phyloP scores from a whole-genome alignment of 1,284 basidiomycete species.

The Amylostereum areolatum region DNA sequence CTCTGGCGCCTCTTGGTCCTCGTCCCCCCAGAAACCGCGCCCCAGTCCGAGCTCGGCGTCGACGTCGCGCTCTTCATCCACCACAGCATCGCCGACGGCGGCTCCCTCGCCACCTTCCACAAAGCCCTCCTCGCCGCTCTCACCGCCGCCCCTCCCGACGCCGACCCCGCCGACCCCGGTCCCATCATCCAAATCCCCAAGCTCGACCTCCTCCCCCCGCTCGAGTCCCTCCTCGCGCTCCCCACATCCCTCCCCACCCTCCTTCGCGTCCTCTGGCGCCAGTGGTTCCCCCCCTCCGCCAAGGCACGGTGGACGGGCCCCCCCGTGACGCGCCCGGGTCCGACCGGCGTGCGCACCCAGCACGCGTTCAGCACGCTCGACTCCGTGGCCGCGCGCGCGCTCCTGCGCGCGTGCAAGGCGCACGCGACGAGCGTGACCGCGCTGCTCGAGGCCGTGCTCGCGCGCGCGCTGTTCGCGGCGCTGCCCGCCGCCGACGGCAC shows the following conservation, averaged over 20 bases:
- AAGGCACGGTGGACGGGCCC: no score
- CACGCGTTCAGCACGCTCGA: no score
- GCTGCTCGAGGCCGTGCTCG: no score
- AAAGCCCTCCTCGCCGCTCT: slow-evolving; percentile 2
- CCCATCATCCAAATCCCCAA: slow-evolving; percentile 2
- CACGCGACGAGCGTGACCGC: no score
- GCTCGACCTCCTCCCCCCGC: slow-evolving; percentile 1
- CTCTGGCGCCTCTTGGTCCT: slow-evolving; percentile 6
- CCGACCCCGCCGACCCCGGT: neutral
- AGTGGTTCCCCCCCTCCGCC: slow-evolving; percentile 4
- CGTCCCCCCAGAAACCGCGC: neutral
- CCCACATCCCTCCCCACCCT: slow-evolving; percentile 1
- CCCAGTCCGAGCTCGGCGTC: neutral
- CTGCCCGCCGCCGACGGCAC: no score
- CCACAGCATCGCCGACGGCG: slow-evolving; percentile 8
- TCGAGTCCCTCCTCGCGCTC: slow-evolving; percentile 1
- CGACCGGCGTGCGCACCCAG: no score
- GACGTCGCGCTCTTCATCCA: slow-evolving; percentile 9
- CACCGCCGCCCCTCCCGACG: neutral
- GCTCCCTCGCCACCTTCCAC: slow-evolving; percentile 3
- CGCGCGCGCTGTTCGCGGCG: no score
- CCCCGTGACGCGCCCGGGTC: no score
- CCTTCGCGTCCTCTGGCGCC: neutral
- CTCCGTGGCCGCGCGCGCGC: no score
- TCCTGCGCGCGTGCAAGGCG: no score